A percentile compares a stretch with the other conserved stretches of the same genome.
These are phyloP conservation scores for Plasmodium reichenowi DNA, from an alignment of 169 alveolate species.

Conservation along the genomic window DNA sequence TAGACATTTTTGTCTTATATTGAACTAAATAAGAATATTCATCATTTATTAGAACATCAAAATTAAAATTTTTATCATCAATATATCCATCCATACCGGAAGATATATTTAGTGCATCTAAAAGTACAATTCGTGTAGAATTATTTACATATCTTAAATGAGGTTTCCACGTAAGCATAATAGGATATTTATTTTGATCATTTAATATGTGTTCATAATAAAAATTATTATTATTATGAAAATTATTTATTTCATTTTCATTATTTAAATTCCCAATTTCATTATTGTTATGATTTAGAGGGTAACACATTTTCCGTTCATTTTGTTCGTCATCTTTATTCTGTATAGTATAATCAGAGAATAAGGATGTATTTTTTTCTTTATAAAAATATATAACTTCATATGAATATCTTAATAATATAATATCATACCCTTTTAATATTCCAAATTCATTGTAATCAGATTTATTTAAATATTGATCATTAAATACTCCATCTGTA, in stretches of 20 bases:
- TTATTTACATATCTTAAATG: slow-evolving; percentile 21
- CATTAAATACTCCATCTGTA: slow-evolving; percentile 1
- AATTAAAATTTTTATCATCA: slow-evolving; percentile 66
- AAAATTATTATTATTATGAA: too few species aligned
- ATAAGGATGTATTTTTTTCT: background rate
- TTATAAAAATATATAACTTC: slow-evolving; percentile 64
- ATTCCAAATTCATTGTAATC: slow-evolving; percentile 41
- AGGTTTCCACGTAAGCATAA: slow-evolving; percentile 44
- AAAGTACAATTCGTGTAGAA: slow-evolving; percentile 24
- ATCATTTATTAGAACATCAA: slow-evolving; percentile 53
- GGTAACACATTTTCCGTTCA: background rate
- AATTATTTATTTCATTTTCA: slow-evolving; percentile 9
- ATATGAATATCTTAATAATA: slow-evolving; percentile 51
- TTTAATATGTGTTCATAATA: slow-evolving; percentile 18
- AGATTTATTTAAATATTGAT: slow-evolving; percentile 11
- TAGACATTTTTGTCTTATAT: slow-evolving; percentile 53
- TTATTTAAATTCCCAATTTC: background rate
- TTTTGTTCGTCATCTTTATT: background rate
- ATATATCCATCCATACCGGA: slow-evolving; percentile 76
- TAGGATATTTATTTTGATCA: slow-evolving; percentile 59
- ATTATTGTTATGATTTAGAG: slow-evolving; percentile 8
- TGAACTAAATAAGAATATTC: slow-evolving; percentile 57
- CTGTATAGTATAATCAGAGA: slow-evolving; percentile 4
- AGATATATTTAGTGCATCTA: slow-evolving; percentile 63
- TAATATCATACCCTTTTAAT: slow-evolving; percentile 59